A percentile compares a stretch with the other conserved stretches of the same genome.
Evolutionary conservation across 805 yeast genomes (phyloP).

Genomic region (Pichia phayaonensis): DNA sequence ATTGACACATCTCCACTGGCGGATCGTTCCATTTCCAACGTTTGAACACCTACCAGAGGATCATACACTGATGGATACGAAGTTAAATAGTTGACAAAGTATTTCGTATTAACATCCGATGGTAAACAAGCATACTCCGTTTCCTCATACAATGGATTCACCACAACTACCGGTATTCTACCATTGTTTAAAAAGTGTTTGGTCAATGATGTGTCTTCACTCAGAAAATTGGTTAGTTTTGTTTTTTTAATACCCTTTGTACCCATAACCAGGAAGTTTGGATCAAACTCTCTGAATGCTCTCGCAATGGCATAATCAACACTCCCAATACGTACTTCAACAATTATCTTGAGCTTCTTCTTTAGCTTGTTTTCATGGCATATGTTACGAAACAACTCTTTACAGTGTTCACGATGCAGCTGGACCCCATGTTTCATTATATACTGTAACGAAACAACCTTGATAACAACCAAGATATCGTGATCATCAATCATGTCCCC

Average conservation of each 20-base stretch:
- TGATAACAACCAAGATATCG: slow-evolving; percentile 38
- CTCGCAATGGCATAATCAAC: slow-evolving; percentile 33
- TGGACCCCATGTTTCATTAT: slow-evolving; percentile 15
- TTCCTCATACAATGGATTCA: slow-evolving; percentile 29
- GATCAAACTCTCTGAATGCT: slow-evolving; percentile 38
- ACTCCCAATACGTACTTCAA: slow-evolving; percentile 39
- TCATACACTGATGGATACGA: slow-evolving; percentile 14
- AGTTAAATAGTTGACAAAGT: slow-evolving; percentile 9
- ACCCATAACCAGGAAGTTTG: slow-evolving; percentile 38
- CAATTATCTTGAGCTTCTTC: slow-evolving; percentile 33
- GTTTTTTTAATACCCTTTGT: slow-evolving; percentile 31
- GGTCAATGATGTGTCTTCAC: slow-evolving; percentile 37
- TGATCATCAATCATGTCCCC: slow-evolving; percentile 37
- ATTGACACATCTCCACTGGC: neutral
- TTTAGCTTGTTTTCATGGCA: slow-evolving; percentile 27
- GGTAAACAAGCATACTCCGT: neutral
- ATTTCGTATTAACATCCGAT: neutral
- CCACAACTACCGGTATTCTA: slow-evolving; percentile 39
- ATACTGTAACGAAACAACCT: slow-evolving; percentile 33
- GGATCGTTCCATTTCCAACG: slow-evolving; percentile 9
- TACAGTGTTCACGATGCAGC: slow-evolving; percentile 30
- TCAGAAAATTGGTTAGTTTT: slow-evolving; percentile 31
- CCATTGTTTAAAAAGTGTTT: slow-evolving; percentile 41
- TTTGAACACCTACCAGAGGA: slow-evolving; percentile 1
- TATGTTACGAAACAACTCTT: slow-evolving; percentile 26